Conservation (phyloP, 176 grass and related monocot genomes). For the Hyparrhenia diplandra region DNA sequence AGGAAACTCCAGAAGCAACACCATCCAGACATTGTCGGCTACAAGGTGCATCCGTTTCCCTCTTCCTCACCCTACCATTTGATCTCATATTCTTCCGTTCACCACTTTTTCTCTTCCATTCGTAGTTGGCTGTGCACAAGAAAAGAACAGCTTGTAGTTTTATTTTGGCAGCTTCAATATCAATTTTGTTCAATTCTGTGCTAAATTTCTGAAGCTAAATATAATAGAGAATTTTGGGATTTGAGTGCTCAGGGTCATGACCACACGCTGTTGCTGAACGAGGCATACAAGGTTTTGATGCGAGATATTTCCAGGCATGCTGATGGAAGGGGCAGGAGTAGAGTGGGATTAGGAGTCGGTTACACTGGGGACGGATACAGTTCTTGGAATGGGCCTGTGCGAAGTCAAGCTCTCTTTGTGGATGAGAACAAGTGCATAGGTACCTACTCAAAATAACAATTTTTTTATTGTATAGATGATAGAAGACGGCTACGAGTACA, state of each 20-base stretch:
- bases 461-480: background rate
- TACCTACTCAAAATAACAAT: background rate
- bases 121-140: background rate
- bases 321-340: constrained; percentile 18
- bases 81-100: background rate
- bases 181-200: background rate
- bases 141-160: background rate
- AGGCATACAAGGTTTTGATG: constrained; percentile 50
- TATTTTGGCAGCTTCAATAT: background rate
- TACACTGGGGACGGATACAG: constrained; percentile 53
- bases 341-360: background rate
- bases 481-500: background rate
- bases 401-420: constrained; percentile 58
- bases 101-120: background rate
- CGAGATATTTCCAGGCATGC: constrained; percentile 19
- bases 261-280: constrained; percentile 50
- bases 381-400: constrained; percentile 60
- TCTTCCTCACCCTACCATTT: background rate
- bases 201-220: background rate
- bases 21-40: constrained; percentile 67
- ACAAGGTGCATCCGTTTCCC: constrained; percentile 33
- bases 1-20: constrained; percentile 75
- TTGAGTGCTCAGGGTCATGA: constrained; percentile 50
- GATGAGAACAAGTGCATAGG: constrained; percentile 76
- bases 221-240: background rate